phyloP scores from a whole-genome alignment of 2,329 filamentous ascomycete species.

The Nigrograna mackinnonii region DNA sequence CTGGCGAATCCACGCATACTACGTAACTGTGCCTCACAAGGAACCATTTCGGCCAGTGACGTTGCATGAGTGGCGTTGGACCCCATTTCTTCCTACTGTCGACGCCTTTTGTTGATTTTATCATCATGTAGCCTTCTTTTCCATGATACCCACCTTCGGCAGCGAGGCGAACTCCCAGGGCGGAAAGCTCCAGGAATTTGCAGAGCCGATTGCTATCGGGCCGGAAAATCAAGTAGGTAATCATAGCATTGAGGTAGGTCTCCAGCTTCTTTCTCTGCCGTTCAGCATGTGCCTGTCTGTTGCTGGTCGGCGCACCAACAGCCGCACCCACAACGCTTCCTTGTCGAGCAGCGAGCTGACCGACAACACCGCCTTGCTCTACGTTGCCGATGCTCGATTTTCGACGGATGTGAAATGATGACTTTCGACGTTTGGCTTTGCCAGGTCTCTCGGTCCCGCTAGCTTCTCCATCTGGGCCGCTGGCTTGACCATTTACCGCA shows the following conservation, averaged over 20 bases:
- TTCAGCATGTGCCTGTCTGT: slow-evolving; percentile 70
- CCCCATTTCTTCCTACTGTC: slow-evolving; percentile 83
- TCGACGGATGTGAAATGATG: slow-evolving; percentile 62
- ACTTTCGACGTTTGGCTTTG: slow-evolving; percentile 56
- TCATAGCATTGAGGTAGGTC: slow-evolving; percentile 89
- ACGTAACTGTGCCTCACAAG: slow-evolving; percentile 97
- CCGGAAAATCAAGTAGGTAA: slow-evolving; percentile 94
- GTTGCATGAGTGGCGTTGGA: slow-evolving; percentile 75
- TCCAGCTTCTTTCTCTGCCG: slow-evolving; percentile 83
- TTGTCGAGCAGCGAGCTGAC: slow-evolving; percentile 27
- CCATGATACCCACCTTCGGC: slow-evolving; percentile 97
- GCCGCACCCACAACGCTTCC: slow-evolving; percentile 45
- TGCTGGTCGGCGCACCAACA: slow-evolving; percentile 38
- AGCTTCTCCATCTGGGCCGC: slow-evolving; percentile 65
- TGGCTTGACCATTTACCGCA: slow-evolving; percentile 54
- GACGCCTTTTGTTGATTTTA: slow-evolving; percentile 86
- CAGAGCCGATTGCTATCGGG: slow-evolving; percentile 94
- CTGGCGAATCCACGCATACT: slow-evolving; percentile 96
- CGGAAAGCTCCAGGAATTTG: slow-evolving; percentile 93
- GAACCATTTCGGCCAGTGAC: slow-evolving; percentile 95
- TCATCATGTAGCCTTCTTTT: slow-evolving; percentile 92
- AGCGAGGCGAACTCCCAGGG: slow-evolving; percentile 88
- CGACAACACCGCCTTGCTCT: slow-evolving; percentile 26
- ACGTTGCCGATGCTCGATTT: slow-evolving; percentile 57
- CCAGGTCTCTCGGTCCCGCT: slow-evolving; percentile 67